These are phyloP conservation scores for Neurospora intermedia DNA, from an alignment of 495 filamentous ascomycete species.

Conservation along the genomic window DNA sequence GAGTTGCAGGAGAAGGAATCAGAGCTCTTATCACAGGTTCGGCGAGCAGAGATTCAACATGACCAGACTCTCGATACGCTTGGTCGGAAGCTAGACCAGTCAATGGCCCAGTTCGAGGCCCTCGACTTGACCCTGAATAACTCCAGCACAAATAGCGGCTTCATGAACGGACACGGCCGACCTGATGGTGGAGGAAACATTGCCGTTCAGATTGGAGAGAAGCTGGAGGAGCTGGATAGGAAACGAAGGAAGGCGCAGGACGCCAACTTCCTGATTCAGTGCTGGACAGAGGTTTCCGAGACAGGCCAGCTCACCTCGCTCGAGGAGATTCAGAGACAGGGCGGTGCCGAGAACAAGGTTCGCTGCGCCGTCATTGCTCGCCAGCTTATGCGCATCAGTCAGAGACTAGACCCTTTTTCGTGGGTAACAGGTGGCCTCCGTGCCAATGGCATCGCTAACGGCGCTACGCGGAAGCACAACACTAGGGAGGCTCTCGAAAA, in stretches of 20 bases:
- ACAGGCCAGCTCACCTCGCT: conserved; percentile 67
- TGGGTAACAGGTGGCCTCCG: conserved; percentile 48
- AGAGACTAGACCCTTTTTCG: conserved; percentile 63
- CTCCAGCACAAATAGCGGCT: conserved; percentile 18
- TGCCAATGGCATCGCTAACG: conserved; percentile 45
- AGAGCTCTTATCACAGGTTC: conserved; percentile 77
- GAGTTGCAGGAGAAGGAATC: conserved; percentile 79
- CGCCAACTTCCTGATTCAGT: conserved; percentile 88
- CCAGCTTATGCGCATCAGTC: conserved; percentile 79
- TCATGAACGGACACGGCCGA: conserved; percentile 28
- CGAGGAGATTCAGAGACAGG: conserved; percentile 68
- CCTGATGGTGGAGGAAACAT: conserved; percentile 62
- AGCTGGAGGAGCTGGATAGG: conserved; percentile 85
- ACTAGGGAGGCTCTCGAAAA: conserved; percentile 91
- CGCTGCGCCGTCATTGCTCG: conserved; percentile 82
- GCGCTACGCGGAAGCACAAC: conserved; percentile 42
- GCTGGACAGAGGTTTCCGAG: conserved; percentile 89
- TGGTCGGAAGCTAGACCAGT: conserved; percentile 78
- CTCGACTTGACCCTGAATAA: conserved; percentile 70
- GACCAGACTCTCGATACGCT: conserved; percentile 76
- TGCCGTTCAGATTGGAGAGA: conserved; percentile 90
- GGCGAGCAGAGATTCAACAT: conserved; percentile 86
- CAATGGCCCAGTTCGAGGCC: conserved; percentile 80
- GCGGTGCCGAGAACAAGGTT: conserved; percentile 75
- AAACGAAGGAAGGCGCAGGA: conserved; percentile 84